Base-by-base conservation (phyloP, 2,329 filamentous ascomycete genomes). In the Talaromyces atroroseus region DNA sequence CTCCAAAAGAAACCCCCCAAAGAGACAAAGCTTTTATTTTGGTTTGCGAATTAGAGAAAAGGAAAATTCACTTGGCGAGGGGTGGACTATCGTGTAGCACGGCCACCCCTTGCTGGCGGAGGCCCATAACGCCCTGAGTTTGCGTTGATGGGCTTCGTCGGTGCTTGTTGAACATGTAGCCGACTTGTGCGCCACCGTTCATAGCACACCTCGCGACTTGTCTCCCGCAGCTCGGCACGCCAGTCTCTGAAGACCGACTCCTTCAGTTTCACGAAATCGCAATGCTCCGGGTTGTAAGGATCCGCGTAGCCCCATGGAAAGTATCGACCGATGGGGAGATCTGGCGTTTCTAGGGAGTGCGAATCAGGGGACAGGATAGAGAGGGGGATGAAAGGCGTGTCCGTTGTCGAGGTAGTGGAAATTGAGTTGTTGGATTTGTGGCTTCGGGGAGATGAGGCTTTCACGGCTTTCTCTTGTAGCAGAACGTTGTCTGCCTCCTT, bases 251-350 rank as follows among this genome's bases (percentile, higher is more conserved):
- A 99, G 32, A 99, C 89, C 7, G 88, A 86, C 58, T 97, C 92
- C 75, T 94, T 94, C 63, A 99, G 81, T 60, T 87, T 87, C 56
- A 88, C 79, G 71, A 96, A 99, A 74, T 99, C 94, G 75, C 94
- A 99, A 75, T 99, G 94, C 64, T 89, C 84, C 29, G 86, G 80
- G 66, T 97, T 87, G 77, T 94, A 92, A 0, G 94, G 94, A 68
- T 97, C 90, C 4, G 94, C 94, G 64, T 96, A 95, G 6, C 94
- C 94, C 94, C 94, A 99, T 0, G 94, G 89, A 71, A 97, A 99
- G 62, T 87, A 86, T 59, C 94, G 88, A 47, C 94, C 94, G 59
- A 95, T 76, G 2, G 73, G 75, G 42, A 71, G 67, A 55, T 74
- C 68, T 10, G 68, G 70, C 29, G 71, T 68, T 26, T 95, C 89